Conservation (phyloP, 73 alveolate species). For the Stentor coeruleus region DNA sequence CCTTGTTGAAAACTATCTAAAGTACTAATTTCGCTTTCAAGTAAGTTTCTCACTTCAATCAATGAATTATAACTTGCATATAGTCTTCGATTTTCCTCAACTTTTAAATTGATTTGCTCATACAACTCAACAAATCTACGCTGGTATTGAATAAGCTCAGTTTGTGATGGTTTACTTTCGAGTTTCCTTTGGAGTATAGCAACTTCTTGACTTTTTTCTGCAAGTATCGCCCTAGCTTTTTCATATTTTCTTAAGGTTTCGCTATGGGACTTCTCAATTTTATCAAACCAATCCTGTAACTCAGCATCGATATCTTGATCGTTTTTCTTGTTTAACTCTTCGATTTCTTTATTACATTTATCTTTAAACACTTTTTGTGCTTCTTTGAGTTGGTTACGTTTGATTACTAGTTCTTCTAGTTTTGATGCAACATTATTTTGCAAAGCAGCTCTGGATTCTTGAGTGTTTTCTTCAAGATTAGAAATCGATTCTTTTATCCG, state of each 20-base stretch:
- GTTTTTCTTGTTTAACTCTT: conserved; percentile 7
- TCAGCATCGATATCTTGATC: conserved; percentile 1
- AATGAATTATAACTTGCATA: conserved; percentile 42
- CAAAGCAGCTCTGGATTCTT: neutral
- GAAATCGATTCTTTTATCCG: neutral
- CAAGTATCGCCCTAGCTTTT: conserved; percentile 14
- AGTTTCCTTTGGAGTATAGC: conserved; percentile 54
- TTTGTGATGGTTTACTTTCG: conserved; percentile 43
- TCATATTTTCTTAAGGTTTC: neutral
- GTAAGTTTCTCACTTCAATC: conserved; percentile 30
- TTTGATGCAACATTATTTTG: neutral
- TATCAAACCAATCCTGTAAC: conserved; percentile 1
- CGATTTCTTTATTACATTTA: conserved; percentile 23
- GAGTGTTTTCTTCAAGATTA: conserved; percentile 15
- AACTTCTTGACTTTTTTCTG: conserved; percentile 44
- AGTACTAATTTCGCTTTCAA: neutral
- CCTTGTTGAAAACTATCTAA: conserved; percentile 9
- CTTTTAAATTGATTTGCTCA: conserved; percentile 45
- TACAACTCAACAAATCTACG: conserved; percentile 51
- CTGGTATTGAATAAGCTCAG: conserved; percentile 51
- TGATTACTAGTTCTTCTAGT: neutral
- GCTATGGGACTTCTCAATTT: conserved; percentile 9
- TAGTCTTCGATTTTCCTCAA: conserved; percentile 42
- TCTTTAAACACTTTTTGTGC: conserved; percentile 3
- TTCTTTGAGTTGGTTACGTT: neutral